Evolutionary conservation across 228 moss, liverwort and hornwort genomes (phyloP).

Genomic region (Sphagnum fallax): DNA sequence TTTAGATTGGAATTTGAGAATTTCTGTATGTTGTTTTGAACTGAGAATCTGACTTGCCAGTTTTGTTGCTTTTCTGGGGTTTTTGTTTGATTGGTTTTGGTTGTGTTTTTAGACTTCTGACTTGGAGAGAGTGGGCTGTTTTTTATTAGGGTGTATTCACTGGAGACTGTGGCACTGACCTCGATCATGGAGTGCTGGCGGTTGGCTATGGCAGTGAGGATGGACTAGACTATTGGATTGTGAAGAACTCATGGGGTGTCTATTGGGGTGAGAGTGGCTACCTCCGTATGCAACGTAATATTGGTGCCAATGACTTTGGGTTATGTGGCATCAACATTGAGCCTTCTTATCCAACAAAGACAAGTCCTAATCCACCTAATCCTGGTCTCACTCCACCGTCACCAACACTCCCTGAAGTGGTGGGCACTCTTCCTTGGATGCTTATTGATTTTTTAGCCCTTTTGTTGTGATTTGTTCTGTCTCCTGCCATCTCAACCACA

Average conservation of each 20-base stretch:
- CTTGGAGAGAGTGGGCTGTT: no score
- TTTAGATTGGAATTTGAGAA: no score
- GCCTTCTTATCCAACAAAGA: conserved; percentile 78
- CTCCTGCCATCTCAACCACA: neutral
- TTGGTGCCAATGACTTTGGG: conserved; percentile 36
- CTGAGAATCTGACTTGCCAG: no score
- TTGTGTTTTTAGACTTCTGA: no score
- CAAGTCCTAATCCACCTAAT: conserved; percentile 73
- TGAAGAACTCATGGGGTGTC: conserved; percentile 91
- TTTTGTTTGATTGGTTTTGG: no score
- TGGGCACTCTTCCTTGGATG: conserved; percentile 2
- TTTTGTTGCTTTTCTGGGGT: no score
- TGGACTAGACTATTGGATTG: conserved; percentile 73
- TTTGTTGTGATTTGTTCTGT: neutral
- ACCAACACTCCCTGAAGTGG: conserved; percentile 50
- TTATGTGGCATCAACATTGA: conserved; percentile 88
- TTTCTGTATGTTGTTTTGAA: no score
- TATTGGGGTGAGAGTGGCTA: conserved; percentile 89
- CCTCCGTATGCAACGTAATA: conserved; percentile 69
- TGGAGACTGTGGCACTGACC: conserved; percentile 67
- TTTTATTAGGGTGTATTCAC: conserved; percentile 71
- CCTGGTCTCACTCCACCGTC: conserved; percentile 79
- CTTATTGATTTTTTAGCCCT: neutral
- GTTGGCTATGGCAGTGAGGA: conserved; percentile 77
- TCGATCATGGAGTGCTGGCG: conserved; percentile 85